These are phyloP conservation scores for Vigna hirtella DNA, from an alignment of 306 rosid genomes.

Conservation along the genomic window DNA sequence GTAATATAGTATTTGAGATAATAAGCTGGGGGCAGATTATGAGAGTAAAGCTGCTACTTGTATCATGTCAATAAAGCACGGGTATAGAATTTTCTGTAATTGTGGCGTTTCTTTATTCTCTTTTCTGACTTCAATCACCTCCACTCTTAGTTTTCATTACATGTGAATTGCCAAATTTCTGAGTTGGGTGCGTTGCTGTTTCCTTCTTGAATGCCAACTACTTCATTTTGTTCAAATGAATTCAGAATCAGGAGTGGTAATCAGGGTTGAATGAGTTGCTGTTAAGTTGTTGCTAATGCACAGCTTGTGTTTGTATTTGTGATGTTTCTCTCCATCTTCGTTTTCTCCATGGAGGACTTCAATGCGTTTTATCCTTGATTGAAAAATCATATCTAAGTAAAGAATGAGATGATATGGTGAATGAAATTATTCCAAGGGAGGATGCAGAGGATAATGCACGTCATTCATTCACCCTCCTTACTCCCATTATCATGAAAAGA, in stretches of 20 bases:
- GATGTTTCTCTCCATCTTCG: too few relatives aligned
- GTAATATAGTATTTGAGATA: conserved; percentile 40
- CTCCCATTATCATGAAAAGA: neutral
- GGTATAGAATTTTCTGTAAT: neutral
- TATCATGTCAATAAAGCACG: conserved; percentile 33
- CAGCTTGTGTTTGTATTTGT: too few relatives aligned
- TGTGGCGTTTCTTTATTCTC: too few relatives aligned
- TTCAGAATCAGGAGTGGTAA: neutral
- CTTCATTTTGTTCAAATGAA: neutral
- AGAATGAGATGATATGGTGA: too few relatives aligned
- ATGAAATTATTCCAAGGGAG: neutral
- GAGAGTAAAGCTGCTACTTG: conserved; percentile 11
- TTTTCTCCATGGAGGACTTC: neutral
- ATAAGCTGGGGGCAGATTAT: conserved; percentile 20
- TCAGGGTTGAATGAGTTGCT: neutral
- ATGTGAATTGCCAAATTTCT: conserved; percentile 1
- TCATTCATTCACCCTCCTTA: neutral
- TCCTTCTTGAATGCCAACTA: neutral
- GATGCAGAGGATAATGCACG: neutral
- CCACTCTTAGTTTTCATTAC: neutral
- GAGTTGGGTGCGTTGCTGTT: neutral
- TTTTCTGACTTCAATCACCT: neutral
- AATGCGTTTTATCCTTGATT: conserved; percentile 9
- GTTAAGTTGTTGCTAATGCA: too few relatives aligned
- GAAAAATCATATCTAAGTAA: neutral